Base-by-base conservation (phyloP, 805 yeast species). In the Cyberlindnera sargentensis region DNA sequence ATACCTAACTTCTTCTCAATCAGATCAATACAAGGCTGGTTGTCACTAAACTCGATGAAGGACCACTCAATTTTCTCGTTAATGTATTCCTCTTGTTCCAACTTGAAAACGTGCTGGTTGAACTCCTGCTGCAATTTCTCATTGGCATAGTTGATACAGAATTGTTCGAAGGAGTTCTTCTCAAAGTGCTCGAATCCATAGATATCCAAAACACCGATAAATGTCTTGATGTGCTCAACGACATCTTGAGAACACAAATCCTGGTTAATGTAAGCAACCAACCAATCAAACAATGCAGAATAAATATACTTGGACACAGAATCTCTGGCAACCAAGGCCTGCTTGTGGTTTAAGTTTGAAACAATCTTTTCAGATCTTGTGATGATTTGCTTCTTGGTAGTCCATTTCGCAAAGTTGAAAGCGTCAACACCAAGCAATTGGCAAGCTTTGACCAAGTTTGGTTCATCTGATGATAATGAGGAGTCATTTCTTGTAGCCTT, bases 181-280 rank as follows among this genome's bases (percentile, higher is more conserved):
- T 87, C 90, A 62, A 91, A 91, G 66, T 91, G 97, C 66, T 91
- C 99, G 63, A 91, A 91, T 25, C 99, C 99, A 60, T 91, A 91
- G 55, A 91, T 91, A 82, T 91, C 99, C 56, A 91, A 74, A 29
- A 91, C 98, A 63, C 99, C 99, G 57, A 91, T 91, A 56, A 91
- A 93, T 2, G 87, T 76, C 37, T 73, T 67, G 43, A 82, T 73
- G 32, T 79, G 66, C 25, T 70, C 67, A 34, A 71, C 74, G 31
- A 87, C 76, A 37, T 78, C 83, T 23, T 82, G 80, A 2, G 91
- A 81, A 59, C 93, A 85, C 57, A 91, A 74, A 58, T 88, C 95
- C 24, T 74, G 63, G 63, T 91, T 91, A 50, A 89, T 85, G 52
- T 80, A 81, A 40, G 76, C 80, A 25, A 90, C 98, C 47, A 91